A percentile compares a stretch with the other conserved stretches of the same genome.
Conservation (phyloP, 495 filamentous ascomycete species). For the Trichoderma reesei region DNA sequence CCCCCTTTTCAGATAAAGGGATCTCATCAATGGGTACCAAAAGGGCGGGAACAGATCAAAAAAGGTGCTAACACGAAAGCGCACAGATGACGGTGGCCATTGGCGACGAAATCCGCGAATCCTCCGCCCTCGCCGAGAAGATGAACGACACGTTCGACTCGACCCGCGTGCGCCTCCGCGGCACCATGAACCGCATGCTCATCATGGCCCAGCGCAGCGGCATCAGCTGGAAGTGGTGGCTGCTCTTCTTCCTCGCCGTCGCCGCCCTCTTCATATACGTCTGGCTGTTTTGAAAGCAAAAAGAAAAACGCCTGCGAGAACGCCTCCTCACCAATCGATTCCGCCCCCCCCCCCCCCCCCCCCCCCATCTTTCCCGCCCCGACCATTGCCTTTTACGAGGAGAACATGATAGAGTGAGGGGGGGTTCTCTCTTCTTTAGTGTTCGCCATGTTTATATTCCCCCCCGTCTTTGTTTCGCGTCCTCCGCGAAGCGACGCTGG, state of each 20-base stretch:
- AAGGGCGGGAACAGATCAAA: background rate
- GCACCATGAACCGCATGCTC: slow-evolving; percentile 96
- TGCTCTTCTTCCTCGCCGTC: slow-evolving; percentile 74
- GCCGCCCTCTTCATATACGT: slow-evolving; percentile 79
- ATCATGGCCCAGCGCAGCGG: slow-evolving; percentile 90
- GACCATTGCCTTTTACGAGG: background rate
- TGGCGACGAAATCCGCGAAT: slow-evolving; percentile 86
- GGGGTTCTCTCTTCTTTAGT: too few species aligned
- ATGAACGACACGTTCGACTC: slow-evolving; percentile 89
- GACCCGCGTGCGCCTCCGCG: slow-evolving; percentile 65
- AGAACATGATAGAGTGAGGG: background rate
- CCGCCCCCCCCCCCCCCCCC: too few species aligned
- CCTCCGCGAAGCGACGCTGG: too few species aligned
- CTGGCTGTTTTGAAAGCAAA: slow-evolving; percentile 53
- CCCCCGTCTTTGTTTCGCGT: too few species aligned
- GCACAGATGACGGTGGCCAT: slow-evolving; percentile 82
- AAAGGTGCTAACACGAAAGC: background rate
- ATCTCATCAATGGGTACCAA: too few species aligned
- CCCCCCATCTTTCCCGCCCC: too few species aligned
- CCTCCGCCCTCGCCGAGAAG: slow-evolving; percentile 69
- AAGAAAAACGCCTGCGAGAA: background rate
- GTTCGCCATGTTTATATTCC: too few species aligned
- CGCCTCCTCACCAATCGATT: too few species aligned
- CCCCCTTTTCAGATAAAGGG: too few species aligned
- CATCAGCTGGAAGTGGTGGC: slow-evolving; percentile 89